Evolutionary conservation across 2,329 filamentous ascomycete species (phyloP).

Genomic region (Fusarium sp.): DNA sequence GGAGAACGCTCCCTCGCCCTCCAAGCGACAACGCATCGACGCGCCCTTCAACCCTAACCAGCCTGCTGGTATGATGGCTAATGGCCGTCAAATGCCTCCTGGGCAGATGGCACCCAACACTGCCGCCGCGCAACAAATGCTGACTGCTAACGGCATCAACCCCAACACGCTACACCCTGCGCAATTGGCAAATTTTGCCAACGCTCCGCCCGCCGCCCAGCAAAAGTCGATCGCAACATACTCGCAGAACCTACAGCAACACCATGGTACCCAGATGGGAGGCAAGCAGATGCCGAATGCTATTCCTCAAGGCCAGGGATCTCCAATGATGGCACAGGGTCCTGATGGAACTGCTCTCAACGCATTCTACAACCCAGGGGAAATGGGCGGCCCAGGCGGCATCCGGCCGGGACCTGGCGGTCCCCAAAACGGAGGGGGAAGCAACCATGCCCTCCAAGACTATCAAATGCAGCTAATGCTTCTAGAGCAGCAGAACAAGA

Average conservation of each 20-base stretch:
- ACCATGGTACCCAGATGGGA: constrained; percentile 83
- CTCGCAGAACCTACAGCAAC: constrained; percentile 83
- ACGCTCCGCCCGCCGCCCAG: constrained; percentile 70
- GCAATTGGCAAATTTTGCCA: constrained; percentile 76
- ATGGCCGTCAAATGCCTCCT: constrained; percentile 78
- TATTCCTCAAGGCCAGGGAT: constrained; percentile 79
- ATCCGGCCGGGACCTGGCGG: constrained; percentile 68
- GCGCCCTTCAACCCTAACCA: constrained; percentile 78
- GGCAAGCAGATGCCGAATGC: constrained; percentile 82
- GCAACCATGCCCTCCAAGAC: constrained; percentile 85
- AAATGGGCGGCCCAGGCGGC: constrained; percentile 66
- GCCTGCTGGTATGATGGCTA: constrained; percentile 73
- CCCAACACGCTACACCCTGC: constrained; percentile 77
- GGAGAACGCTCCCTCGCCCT: constrained; percentile 91
- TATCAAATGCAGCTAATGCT: constrained; percentile 93
- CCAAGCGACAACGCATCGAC: constrained; percentile 85
- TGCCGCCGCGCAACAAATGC: constrained; percentile 68
- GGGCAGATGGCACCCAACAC: constrained; percentile 71
- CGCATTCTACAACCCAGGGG: constrained; percentile 71
- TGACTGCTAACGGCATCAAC: constrained; percentile 78
- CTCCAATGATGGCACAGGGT: constrained; percentile 82
- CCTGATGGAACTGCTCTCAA: constrained; percentile 70
- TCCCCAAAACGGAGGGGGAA: constrained; percentile 61
- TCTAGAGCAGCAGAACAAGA: constrained; percentile 89
- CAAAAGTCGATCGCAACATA: constrained; percentile 90